Evolutionary conservation across 2,329 filamentous ascomycete genomes (phyloP), one percentile per base, ranked within the genome.

Genomic region (Phialocephala sp.): DNA sequence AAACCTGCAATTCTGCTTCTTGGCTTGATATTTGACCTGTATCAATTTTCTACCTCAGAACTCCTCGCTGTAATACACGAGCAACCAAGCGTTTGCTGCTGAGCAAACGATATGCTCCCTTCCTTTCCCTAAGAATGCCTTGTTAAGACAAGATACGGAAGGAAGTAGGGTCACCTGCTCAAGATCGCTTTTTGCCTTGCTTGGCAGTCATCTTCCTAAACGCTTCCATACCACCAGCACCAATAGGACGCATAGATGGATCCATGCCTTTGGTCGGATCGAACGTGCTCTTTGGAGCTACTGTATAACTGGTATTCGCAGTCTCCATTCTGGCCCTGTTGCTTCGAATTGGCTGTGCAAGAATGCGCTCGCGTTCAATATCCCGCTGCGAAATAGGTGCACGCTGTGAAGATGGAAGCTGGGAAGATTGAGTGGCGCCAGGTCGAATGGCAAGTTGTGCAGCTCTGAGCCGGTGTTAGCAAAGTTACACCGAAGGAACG

Each of bases 161-260:
- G 2, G 14, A 4, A 39, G 2, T 32, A 52, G 22, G 6, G 8
- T 18, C 11, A n/a, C 32, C 1, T 2, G n/a, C 39, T 68, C 56
- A 72, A 62, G 60, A 65, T 52, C 73, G 70, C 79, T 86, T 87
- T 80, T 88, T 89, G 68, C 82, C 82, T 60, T 77, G 73, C 78
- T 87, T 89, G 72, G 87, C 83, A 11, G 86, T 88, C 83, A 90
- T 89, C 78, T 83, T 87, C 68, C 86, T 82, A 79, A 90, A 90
- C 0, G 87, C 87, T 70, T 89, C 87, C 76, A 87, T 81, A 65
- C 87, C 87, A 67, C 82, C 83, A n/a, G 87, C 83, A 60, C 87
- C 87, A 68, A 89, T 85, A 12, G 87, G 87, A 50, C 85, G 81
- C 69, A 85, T 62, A 52, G 70, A 63, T 54, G 75, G 85, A 69